phyloP scores from a whole-genome alignment of 2,329 filamentous ascomycete species.

The Colletotrichum filicis region DNA sequence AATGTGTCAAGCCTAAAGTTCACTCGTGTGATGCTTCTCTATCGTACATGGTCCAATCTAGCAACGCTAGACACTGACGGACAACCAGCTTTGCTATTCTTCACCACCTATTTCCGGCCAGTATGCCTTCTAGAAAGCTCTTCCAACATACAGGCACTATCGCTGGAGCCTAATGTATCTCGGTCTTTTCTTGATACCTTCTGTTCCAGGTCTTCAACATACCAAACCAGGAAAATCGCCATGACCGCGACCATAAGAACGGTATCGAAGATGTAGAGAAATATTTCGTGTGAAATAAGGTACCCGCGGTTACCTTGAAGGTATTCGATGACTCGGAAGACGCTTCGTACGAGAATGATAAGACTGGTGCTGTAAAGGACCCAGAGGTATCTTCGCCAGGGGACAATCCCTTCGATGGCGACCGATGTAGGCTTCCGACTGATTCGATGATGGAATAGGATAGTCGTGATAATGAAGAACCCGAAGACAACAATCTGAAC shows the following conservation, averaged over 20 bases:
- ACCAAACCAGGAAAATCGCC: slow-evolving; percentile 28
- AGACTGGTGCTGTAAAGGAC: slow-evolving; percentile 44
- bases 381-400: slow-evolving; percentile 42
- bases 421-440: slow-evolving; percentile 13
- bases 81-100: neutral
- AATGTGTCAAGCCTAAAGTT: neutral
- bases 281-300: slow-evolving; percentile 46
- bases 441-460: slow-evolving; percentile 55
- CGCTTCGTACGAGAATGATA: slow-evolving; percentile 52
- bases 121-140: neutral
- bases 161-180: no score
- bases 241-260: slow-evolving; percentile 52
- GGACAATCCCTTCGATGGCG: slow-evolving; percentile 37
- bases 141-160: neutral
- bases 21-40: neutral
- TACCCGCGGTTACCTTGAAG: slow-evolving; percentile 45
- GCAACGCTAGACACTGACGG: neutral
- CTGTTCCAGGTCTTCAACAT: neutral
- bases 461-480: slow-evolving; percentile 60
- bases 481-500: slow-evolving; percentile 67
- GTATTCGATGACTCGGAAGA: slow-evolving; percentile 56
- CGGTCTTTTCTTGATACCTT: neutral
- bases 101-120: neutral
- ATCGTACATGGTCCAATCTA: neutral
- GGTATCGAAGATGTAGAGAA: slow-evolving; percentile 51